Evolutionary conservation across 208 protist genomes (phyloP), one percentile per base, ranked within the genome.

Genomic region (Ichthyophonus hoferi): DNA sequence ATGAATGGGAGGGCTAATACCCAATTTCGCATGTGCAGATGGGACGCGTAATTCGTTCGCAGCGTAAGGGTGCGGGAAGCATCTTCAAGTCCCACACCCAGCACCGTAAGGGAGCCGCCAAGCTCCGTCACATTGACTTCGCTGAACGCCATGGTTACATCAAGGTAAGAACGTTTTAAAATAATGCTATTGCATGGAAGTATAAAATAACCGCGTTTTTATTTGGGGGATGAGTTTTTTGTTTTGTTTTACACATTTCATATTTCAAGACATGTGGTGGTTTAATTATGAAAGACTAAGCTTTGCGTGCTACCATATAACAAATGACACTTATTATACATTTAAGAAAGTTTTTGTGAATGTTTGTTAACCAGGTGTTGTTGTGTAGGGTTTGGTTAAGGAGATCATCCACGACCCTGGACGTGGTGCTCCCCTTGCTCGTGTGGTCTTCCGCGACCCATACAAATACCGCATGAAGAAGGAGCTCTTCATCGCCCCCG

Each of bases 381-480:
- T 31, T 7, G 78, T 82, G 0, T 82, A 85, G 58, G 94, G 95
- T 91, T 93, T 97, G 40, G 95, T 99, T 41, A 97, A 95, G 93
- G 94, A 98, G 50, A 99, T 99, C 92, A 95, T 99, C 91, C 98
- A 99, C 95, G 98, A 99, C 91, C 95, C 98, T 78, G 98, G 98
- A 79, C 96, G 98, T 95, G 98, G 98, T 93, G 98, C 98, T 85
- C 98, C 98, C 76, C 94, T 99, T 50, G 98, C 98, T 79, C 14
- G 31, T 0, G 97, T 99, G 90, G 91, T 96, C 88, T 99, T 99
- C 97, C 96, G 96, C 90, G 93, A 98, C 92, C 94, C 97, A 79
- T 97, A 98, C 93, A 96, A 96, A 89, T 98, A 95, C 95, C 93
- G 93, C 85, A 86, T 95, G 42, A 94, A 95, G 40, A 98, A 96